phyloP scores from a whole-genome alignment of 768 basidiomycete genomes.

The Serendipita sp. region DNA sequence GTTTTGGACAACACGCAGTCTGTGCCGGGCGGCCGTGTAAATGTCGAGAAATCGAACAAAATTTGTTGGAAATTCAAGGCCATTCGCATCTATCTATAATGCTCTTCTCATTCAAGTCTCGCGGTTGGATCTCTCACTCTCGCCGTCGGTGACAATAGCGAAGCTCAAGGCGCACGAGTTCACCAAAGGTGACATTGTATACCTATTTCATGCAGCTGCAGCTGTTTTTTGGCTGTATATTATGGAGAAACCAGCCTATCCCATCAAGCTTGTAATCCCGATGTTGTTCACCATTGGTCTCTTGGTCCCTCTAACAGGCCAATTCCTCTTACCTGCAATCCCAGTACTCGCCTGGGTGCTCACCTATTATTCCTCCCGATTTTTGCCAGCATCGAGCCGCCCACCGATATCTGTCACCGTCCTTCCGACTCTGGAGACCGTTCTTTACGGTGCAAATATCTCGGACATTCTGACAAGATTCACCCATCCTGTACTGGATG shows the following conservation, averaged over 20 bases:
- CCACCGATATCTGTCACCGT: conserved; percentile 82
- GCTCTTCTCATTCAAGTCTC: conserved; percentile 20
- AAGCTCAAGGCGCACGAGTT: conserved; percentile 43
- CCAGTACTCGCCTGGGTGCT: conserved; percentile 80
- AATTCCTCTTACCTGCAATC: conserved; percentile 79
- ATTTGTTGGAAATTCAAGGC: neutral
- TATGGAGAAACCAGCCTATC: conserved; percentile 54
- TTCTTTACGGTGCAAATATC: conserved; percentile 94
- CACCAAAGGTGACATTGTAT: conserved; percentile 38
- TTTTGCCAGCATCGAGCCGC: conserved; percentile 59
- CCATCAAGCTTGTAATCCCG: conserved; percentile 64
- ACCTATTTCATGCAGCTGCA: conserved; percentile 46
- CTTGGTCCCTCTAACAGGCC: conserved; percentile 70
- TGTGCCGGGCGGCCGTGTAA: neutral
- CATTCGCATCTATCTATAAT: neutral
- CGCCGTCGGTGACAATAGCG: conserved; percentile 45
- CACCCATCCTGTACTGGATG: conserved; percentile 82
- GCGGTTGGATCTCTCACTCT: conserved; percentile 62
- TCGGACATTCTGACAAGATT: conserved; percentile 91
- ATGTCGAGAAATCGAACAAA: neutral
- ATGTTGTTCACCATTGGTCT: conserved; percentile 49
- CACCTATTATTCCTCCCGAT: conserved; percentile 71
- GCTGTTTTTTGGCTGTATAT: conserved; percentile 56
- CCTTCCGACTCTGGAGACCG: conserved; percentile 85
- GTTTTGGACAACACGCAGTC: neutral